Percentiles rank a stretch among this genome's conserved stretches.
phyloP scores from a whole-genome alignment of 192 early-diverging fungal species.

The Rhizoclosmatium sp. region DNA sequence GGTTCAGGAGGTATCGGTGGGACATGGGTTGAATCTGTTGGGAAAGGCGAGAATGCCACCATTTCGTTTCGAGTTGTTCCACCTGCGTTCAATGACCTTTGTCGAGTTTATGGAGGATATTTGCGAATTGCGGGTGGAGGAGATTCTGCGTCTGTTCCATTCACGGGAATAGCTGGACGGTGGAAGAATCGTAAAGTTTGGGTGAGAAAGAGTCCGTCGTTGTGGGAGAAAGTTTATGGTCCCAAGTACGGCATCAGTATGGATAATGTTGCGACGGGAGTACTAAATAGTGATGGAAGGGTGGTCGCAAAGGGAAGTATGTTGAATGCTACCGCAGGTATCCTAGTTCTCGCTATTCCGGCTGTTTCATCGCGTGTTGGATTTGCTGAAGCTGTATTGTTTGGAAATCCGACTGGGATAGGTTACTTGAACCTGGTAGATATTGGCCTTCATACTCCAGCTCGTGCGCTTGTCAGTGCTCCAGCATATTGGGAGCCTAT shows the following conservation, averaged over 20 bases:
- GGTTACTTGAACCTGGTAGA: not conserved
- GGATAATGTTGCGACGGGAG: not conserved
- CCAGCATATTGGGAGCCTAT: not conserved
- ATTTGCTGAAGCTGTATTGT: not conserved
- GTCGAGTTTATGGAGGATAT: not conserved
- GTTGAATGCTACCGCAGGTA: not conserved
- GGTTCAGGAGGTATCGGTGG: not conserved
- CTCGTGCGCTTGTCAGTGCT: not conserved
- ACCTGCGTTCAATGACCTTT: not conserved
- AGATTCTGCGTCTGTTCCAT: not conserved
- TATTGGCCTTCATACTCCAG: not conserved
- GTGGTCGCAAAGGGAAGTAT: not conserved
- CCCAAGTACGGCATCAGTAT: not conserved
- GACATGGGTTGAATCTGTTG: not conserved
- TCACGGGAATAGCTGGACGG: not conserved
- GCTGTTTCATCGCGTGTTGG: not conserved
- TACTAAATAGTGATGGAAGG: not conserved
- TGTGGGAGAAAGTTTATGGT: not conserved
- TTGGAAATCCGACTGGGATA: not conserved
- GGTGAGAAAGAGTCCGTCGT: not conserved
- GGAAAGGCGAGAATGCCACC: not conserved
- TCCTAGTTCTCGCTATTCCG: slow-evolving; percentile 1
- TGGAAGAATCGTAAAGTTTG: slow-evolving; percentile 8
- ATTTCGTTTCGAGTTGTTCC: not conserved
- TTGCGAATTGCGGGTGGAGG: not conserved